Percentiles rank a stretch among this genome's conserved stretches.
Conservation (phyloP, 2,329 filamentous ascomycete genomes). For the Ceratocystiopsis minuta region DNA sequence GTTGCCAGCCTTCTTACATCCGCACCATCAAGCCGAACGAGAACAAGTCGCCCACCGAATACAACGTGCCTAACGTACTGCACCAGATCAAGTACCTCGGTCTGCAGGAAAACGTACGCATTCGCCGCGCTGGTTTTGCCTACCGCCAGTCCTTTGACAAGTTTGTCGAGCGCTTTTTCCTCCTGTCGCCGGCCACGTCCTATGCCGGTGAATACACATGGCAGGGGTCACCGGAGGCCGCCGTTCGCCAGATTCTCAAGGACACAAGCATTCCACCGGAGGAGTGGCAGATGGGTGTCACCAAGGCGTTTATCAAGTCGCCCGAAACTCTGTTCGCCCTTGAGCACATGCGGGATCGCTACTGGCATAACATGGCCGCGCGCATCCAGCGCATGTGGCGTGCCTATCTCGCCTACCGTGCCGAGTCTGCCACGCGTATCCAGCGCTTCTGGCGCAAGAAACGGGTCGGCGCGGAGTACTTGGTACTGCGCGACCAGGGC, state of each 20-base stretch:
- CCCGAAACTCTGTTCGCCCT: constrained; percentile 92
- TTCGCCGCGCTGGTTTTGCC: constrained; percentile 87
- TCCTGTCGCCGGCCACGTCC: constrained; percentile 82
- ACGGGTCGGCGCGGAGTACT: constrained; percentile 73
- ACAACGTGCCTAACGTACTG: constrained; percentile 78
- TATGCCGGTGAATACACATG: constrained; percentile 97
- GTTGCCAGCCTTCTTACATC: constrained; percentile 92
- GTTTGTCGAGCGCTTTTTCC: constrained; percentile 92
- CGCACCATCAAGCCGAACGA: constrained; percentile 99
- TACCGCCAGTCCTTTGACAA: constrained; percentile 96
- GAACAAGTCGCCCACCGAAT: constrained; percentile 89
- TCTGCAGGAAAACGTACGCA: constrained; percentile 97
- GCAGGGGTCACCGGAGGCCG: constrained; percentile 73
- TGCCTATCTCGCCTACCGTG: constrained; percentile 82
- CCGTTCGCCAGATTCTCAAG: constrained; percentile 81
- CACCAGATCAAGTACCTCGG: constrained; percentile 98
- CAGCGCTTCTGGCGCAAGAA: constrained; percentile 93
- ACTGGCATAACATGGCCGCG: constrained; percentile 99
- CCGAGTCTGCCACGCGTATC: constrained; percentile 82
- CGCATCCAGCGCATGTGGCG: constrained; percentile 95
- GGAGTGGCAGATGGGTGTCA: constrained; percentile 93
- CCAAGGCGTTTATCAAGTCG: constrained; percentile 95
- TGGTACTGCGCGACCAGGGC: constrained; percentile 75
- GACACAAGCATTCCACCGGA: constrained; percentile 90
- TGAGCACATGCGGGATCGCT: constrained; percentile 92